These are phyloP conservation scores for Cystobasidium sp. DNA, from an alignment of 1,284 basidiomycete genomes.

Conservation along the genomic window DNA sequence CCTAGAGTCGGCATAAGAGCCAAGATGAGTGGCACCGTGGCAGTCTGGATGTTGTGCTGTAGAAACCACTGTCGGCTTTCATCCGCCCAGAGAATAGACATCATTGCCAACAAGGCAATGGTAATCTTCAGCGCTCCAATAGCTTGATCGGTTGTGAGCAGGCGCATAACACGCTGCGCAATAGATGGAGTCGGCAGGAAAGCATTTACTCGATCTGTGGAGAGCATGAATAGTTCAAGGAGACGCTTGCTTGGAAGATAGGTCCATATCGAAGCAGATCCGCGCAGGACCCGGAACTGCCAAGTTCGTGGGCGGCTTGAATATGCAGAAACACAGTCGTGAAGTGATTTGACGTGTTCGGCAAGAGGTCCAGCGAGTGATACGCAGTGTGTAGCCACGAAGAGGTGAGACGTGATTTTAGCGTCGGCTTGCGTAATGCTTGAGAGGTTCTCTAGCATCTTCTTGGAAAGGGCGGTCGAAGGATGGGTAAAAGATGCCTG, in stretches of 20 bases:
- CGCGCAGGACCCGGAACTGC: conserved; percentile 15
- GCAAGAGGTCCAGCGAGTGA: conserved; percentile 19
- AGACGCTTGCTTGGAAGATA: background rate
- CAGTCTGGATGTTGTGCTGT: conserved; percentile 18
- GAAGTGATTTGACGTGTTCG: conserved; percentile 16
- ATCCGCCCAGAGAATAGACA: conserved; percentile 30
- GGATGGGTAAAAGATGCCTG: conserved; percentile 3
- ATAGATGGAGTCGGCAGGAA: conserved; percentile 25
- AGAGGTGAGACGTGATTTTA: background rate
- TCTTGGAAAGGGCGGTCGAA: conserved; percentile 9
- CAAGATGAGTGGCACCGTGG: conserved; percentile 26
- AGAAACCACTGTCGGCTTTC: conserved; percentile 23
- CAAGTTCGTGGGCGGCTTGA: background rate
- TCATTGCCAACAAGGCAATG: conserved; percentile 18
- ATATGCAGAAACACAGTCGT: background rate
- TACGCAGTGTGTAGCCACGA: conserved; percentile 27
- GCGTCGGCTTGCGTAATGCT: background rate
- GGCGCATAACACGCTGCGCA: conserved; percentile 23
- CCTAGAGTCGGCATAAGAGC: conserved; percentile 31
- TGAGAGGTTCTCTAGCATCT: conserved; percentile 15
- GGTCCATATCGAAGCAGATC: background rate
- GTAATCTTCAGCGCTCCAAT: conserved; percentile 29
- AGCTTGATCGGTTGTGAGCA: conserved; percentile 25
- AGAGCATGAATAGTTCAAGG: conserved; percentile 3
- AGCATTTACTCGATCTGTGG: conserved; percentile 11